These are phyloP conservation scores for Lachancea cidri DNA, from an alignment of 805 yeast genomes.

Conservation along the genomic window DNA sequence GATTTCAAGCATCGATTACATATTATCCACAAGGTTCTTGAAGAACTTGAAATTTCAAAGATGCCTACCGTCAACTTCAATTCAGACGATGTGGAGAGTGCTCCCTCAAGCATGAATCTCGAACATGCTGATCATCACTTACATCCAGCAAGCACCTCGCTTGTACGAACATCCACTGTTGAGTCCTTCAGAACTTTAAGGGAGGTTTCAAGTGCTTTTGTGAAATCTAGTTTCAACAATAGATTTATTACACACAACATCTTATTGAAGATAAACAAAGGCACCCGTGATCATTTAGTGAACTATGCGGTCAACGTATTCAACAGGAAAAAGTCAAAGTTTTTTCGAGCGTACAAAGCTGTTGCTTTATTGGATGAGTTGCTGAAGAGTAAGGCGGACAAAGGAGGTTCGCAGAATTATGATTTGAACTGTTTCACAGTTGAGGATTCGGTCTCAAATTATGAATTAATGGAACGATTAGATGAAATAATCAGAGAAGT, in stretches of 20 bases:
- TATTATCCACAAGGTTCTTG: conserved; percentile 28
- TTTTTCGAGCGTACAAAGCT: conserved; percentile 46
- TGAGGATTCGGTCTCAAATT: conserved; percentile 21
- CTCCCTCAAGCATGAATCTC: neutral
- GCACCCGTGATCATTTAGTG: conserved; percentile 43
- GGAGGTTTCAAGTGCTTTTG: conserved; percentile 22
- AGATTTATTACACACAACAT: conserved; percentile 53
- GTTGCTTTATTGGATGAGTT: conserved; percentile 43
- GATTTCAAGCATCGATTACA: conserved; percentile 32
- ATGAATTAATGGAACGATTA: conserved; percentile 39
- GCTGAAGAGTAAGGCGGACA: conserved; percentile 23
- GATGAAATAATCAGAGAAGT: conserved; percentile 43
- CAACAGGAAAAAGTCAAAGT: conserved; percentile 40
- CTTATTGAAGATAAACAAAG: conserved; percentile 50
- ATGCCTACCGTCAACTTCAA: conserved; percentile 12
- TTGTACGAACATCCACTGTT: conserved; percentile 21
- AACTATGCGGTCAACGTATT: conserved; percentile 42
- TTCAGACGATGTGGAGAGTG: conserved; percentile 16
- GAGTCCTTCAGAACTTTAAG: conserved; percentile 32
- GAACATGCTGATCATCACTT: neutral
- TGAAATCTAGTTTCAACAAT: conserved; percentile 43
- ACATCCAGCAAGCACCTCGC: conserved; percentile 1
- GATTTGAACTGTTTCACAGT: conserved; percentile 7
- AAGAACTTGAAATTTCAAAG: conserved; percentile 28
- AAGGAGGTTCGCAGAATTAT: conserved; percentile 2